A percentile compares a stretch with the other conserved stretches of the same genome.
These are phyloP conservation scores for Diutina sp. DNA, from an alignment of 1,139 yeast genomes.

Conservation along the genomic window DNA sequence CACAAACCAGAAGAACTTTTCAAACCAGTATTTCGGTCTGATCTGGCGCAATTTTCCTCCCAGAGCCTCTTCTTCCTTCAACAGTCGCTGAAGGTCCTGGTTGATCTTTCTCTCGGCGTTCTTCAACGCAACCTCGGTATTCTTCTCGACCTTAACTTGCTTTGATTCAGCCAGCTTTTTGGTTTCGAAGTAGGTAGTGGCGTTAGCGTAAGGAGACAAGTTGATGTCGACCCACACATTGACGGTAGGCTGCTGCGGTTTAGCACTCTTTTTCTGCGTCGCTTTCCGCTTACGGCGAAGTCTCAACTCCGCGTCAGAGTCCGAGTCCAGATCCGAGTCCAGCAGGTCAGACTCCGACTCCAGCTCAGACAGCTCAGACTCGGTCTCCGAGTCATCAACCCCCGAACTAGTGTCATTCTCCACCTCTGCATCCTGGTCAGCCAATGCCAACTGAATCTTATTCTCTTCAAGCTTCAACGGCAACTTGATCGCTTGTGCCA, in stretches of 20 bases:
- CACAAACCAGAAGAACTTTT: constrained; percentile 86
- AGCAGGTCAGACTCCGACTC: constrained; percentile 8
- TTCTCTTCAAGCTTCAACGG: constrained; percentile 67
- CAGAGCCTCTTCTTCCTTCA: constrained; percentile 1
- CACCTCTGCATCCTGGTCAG: constrained; percentile 19
- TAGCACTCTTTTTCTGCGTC: constrained; percentile 8
- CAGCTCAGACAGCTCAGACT: constrained; percentile 6
- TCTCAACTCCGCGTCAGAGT: constrained; percentile 13
- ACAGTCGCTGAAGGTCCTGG: constrained; percentile 31
- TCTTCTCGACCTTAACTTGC: constrained; percentile 69
- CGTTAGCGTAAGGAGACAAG: constrained; percentile 80
- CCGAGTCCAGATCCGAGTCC: constrained; percentile 17
- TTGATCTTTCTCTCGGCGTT: constrained; percentile 75
- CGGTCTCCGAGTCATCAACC: constrained; percentile 4
- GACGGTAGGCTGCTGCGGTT: constrained; percentile 17
- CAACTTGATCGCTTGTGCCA: constrained; percentile 49
- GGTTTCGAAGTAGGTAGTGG: constrained; percentile 72
- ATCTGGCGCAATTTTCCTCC: constrained; percentile 11
- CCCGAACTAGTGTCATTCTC: constrained; percentile 9
- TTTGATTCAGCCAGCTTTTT: constrained; percentile 69
- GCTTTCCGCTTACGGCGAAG: not conserved
- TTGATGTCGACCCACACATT: constrained; percentile 53
- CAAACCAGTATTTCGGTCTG: constrained; percentile 80
- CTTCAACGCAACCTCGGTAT: constrained; percentile 66
- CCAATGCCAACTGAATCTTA: constrained; percentile 48